These are phyloP conservation scores for Lipomyces anomalus DNA, from an alignment of 805 yeast genomes.

Conservation along the genomic window DNA sequence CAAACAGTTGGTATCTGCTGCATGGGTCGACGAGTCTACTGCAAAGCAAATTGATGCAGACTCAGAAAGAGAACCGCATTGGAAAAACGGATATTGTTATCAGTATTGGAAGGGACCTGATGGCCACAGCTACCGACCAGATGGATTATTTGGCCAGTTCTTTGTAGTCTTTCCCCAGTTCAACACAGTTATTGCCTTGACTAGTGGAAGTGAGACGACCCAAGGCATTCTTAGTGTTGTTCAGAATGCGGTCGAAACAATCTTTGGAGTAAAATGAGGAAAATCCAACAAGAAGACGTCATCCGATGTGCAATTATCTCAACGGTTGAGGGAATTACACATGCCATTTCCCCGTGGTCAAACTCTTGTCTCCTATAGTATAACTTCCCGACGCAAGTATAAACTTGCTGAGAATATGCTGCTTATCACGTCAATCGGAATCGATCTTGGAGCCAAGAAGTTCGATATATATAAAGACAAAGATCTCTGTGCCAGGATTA, in stretches of 20 bases:
- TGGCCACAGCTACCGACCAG: constrained; percentile 10
- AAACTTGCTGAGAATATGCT: too few relatives aligned
- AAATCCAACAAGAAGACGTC: too few relatives aligned
- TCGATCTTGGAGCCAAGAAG: too few relatives aligned
- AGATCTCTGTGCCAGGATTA: too few relatives aligned
- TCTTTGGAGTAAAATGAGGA: not conserved
- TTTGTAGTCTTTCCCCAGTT: constrained; percentile 9
- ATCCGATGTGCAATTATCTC: too few relatives aligned
- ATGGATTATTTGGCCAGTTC: constrained; percentile 19
- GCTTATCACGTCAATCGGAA: too few relatives aligned
- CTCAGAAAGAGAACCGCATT: constrained; percentile 1
- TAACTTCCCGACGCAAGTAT: too few relatives aligned
- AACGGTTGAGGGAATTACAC: too few relatives aligned
- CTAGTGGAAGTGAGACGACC: constrained; percentile 7
- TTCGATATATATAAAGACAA: too few relatives aligned
- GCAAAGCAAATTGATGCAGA: constrained; percentile 5
- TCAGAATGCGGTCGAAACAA: not conserved
- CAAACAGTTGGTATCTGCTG: constrained; percentile 11
- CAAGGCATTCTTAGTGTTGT: constrained; percentile 6
- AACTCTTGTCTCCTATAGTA: too few relatives aligned
- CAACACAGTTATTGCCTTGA: constrained; percentile 13
- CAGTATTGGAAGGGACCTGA: constrained; percentile 12
- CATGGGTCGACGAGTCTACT: constrained; percentile 9
- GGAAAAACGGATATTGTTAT: constrained; percentile 16
- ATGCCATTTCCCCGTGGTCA: too few relatives aligned